Evolutionary conservation across 768 basidiomycete species (phyloP).

Genomic region (Hericium erinaceus): DNA sequence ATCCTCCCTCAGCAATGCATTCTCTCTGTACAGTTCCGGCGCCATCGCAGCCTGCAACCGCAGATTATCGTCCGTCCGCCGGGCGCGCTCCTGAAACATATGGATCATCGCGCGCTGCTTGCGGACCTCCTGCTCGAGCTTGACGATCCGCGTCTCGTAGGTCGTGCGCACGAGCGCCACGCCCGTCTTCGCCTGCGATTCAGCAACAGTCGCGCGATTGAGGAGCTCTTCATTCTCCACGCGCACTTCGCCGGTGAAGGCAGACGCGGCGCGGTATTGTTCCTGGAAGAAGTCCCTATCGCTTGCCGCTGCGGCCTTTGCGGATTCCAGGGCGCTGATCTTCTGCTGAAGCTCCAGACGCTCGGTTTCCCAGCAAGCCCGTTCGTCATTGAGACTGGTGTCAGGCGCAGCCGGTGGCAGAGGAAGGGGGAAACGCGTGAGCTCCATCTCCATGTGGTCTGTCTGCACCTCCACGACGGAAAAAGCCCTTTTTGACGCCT

Average conservation of each 20-base stretch:
- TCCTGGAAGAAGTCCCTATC: slow-evolving; percentile 12
- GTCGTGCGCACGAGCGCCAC: slow-evolving; percentile 12
- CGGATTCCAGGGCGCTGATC: neutral
- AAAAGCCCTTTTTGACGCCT: neutral
- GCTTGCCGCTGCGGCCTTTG: slow-evolving; percentile 3
- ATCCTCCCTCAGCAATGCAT: neutral
- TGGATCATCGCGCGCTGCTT: slow-evolving; percentile 6
- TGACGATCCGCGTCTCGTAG: slow-evolving; percentile 6
- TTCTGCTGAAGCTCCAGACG: neutral
- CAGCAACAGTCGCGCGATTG: slow-evolving; percentile 11
- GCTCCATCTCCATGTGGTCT: neutral
- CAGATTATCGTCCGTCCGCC: slow-evolving; percentile 12
- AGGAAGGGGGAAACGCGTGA: neutral
- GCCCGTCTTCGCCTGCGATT: slow-evolving; percentile 12
- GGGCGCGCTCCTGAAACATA: slow-evolving; percentile 12
- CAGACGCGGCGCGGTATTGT: slow-evolving; percentile 11
- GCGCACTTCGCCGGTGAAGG: slow-evolving; percentile 6
- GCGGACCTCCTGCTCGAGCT: slow-evolving; percentile 10
- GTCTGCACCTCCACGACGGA: slow-evolving; percentile 4
- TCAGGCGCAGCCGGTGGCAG: neutral
- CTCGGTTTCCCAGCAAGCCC: slow-evolving; percentile 6
- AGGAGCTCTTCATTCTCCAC: slow-evolving; percentile 12
- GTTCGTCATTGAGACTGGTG: slow-evolving; percentile 1
- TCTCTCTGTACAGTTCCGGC: slow-evolving; percentile 6
- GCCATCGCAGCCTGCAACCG: slow-evolving; percentile 9